Percentiles rank a stretch among this genome's conserved stretches.
phyloP scores from a whole-genome alignment of 2,329 filamentous ascomycete genomes.

The Aspergillus candidus region DNA sequence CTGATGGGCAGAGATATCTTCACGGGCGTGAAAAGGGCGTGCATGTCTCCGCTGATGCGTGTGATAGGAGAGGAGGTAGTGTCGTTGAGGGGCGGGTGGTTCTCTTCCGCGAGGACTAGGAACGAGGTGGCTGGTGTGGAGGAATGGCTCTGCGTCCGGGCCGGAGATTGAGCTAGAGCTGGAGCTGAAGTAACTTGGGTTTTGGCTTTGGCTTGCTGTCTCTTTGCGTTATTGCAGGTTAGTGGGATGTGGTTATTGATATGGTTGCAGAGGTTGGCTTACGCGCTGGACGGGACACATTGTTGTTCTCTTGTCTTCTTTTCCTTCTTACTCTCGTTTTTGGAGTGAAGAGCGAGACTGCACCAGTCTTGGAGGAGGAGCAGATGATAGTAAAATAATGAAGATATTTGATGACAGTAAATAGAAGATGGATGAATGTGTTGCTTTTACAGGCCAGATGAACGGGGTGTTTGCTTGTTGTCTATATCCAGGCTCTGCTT shows the following conservation, averaged over 20 bases:
- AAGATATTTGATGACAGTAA: too few relatives aligned
- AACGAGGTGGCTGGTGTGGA: neutral
- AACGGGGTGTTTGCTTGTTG: too few relatives aligned
- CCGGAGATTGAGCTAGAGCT: neutral
- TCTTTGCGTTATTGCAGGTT: constrained; percentile 13
- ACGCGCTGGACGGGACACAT: constrained; percentile 21
- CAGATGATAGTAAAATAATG: too few relatives aligned
- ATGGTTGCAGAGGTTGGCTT: constrained; percentile 18
- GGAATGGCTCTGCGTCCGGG: neutral
- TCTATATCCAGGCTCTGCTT: too few relatives aligned
- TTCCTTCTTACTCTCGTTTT: neutral
- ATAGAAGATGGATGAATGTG: too few relatives aligned
- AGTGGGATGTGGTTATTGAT: constrained; percentile 18
- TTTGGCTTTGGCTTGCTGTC: neutral
- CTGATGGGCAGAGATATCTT: too few relatives aligned
- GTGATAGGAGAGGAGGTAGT: too few relatives aligned
- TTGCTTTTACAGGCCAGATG: too few relatives aligned
- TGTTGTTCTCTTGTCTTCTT: neutral
- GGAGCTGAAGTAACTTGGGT: neutral
- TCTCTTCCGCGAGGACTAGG: neutral
- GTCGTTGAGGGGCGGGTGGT: too few relatives aligned
- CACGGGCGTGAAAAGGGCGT: too few relatives aligned
- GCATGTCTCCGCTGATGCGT: too few relatives aligned
- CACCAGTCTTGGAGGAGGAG: too few relatives aligned
- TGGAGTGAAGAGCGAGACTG: neutral